Conservation (phyloP, 2,329 filamentous ascomycete genomes). For the Aspergillus costaricaensis region DNA sequence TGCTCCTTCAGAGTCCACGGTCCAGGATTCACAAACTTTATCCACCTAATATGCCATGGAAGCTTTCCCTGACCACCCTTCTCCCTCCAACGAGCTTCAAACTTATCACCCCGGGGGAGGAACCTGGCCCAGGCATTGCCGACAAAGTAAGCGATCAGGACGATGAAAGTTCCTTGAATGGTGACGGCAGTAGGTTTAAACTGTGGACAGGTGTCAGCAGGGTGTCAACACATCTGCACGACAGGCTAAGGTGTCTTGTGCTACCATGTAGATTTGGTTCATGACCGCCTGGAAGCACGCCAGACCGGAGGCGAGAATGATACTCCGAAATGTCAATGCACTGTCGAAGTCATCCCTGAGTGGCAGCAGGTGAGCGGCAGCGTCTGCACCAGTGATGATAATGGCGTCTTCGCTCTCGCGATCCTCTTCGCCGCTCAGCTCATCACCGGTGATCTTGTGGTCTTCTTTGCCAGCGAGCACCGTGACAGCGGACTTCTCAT, state of each 20-base stretch:
- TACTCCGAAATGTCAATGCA: constrained; percentile 56
- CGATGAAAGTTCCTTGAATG: constrained; percentile 54
- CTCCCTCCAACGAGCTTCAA: constrained; percentile 33
- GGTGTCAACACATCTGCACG: not conserved
- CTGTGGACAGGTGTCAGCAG: not conserved
- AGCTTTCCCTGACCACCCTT: not conserved
- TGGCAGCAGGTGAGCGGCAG: constrained; percentile 51
- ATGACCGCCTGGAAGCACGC: constrained; percentile 58
- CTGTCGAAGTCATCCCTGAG: constrained; percentile 57
- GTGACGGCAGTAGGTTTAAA: constrained; percentile 7
- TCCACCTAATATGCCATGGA: constrained; percentile 35
- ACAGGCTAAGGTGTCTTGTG: constrained; percentile 15
- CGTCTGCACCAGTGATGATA: constrained; percentile 57
- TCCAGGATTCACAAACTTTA: constrained; percentile 54
- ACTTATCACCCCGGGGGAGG: constrained; percentile 56
- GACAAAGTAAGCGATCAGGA: constrained; percentile 59
- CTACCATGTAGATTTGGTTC: constrained; percentile 57
- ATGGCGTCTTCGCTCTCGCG: constrained; percentile 31
- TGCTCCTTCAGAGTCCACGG: constrained; percentile 61
- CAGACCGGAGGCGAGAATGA: constrained; percentile 54
- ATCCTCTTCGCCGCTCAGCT: not conserved
- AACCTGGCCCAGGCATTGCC: constrained; percentile 53
- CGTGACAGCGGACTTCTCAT: not conserved
- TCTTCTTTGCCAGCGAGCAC: not conserved
- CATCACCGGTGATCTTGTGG: not conserved